Evolutionary conservation across 352 stramenopile species (phyloP).

Genomic region (Peronospora destructor): DNA sequence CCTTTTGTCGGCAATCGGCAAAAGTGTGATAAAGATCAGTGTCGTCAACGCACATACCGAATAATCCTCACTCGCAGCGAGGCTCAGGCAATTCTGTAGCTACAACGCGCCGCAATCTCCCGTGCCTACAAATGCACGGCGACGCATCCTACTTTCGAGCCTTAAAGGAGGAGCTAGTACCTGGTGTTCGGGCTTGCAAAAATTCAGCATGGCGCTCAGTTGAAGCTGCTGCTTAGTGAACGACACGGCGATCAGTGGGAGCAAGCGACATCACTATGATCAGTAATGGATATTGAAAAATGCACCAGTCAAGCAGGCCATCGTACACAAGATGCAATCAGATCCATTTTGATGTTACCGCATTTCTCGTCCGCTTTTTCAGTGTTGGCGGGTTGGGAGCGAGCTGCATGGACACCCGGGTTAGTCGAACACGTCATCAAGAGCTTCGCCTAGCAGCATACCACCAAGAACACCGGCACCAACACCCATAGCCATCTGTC

Average conservation of each 20-base stretch:
- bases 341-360: neutral
- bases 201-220: neutral
- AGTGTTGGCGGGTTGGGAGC: neutral
- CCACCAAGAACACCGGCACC: conserved; percentile 68
- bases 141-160: too few relatives aligned
- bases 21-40: too few relatives aligned
- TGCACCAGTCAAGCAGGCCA: too few relatives aligned
- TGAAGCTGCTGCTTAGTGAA: neutral
- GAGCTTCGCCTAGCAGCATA: conserved; percentile 61
- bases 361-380: conserved; percentile 9
- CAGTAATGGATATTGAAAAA: too few relatives aligned
- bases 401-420: conserved; percentile 1
- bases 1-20: too few relatives aligned
- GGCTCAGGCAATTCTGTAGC: too few relatives aligned
- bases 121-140: too few relatives aligned
- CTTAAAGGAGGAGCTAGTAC: too few relatives aligned
- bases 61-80: too few relatives aligned
- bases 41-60: too few relatives aligned
- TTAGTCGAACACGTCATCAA: conserved; percentile 54
- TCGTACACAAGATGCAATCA: neutral
- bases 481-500: conserved; percentile 58
- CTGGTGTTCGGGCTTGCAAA: too few relatives aligned
- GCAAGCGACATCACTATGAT: neutral
- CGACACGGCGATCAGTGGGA: neutral
- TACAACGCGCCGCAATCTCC: too few relatives aligned